Base-by-base conservation (phyloP, 129 eudicot genomes). In the Mikania micrantha region DNA sequence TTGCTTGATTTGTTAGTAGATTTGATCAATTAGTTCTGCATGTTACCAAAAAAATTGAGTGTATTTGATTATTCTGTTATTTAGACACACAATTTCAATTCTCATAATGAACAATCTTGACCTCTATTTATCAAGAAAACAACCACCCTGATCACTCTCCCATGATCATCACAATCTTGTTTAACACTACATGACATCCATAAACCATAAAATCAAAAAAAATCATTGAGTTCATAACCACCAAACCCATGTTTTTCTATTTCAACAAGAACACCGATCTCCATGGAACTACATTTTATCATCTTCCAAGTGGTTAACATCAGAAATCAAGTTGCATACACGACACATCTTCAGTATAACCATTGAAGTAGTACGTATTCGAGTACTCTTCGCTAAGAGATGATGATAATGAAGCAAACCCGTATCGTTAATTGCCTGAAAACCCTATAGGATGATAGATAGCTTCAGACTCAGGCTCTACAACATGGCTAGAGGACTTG, bases 181-280 rank as follows among this genome's bases (percentile, higher is more conserved):
- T 29, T 15, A 53, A 65, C 49, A 27, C 0, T 7, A 4, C 25
- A 52, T 41, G n/a, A 28, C 32, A 38, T 13, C 28, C 59, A 53
- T 13, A 6, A 74, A 56, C 73, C 65, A 36, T 73, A 10, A 38
- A 35, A 22, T 34, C 73, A 74, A 61, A 57, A 57, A 70, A 40
- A 17, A 19, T 66, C 27, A 3, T 38, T 39, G 34, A 66, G 9
- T 11, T 60, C 60, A 64, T 62, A 27, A 8, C 60, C 54, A 63
- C 35, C 56, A 38, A 49, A 29, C 53, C 78, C 74, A 32, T 44
- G 0, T 35, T 41, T 31, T 22, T 52, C 42, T 29, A 66, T 60
- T 45, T 31, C 36, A 56, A 15, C 31, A 44, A 44, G 21, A 44
- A 42, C 45, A 64, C 21, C 13, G 2, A n/a, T 3, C 8, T 22